A percentile compares a stretch with the other conserved stretches of the same genome.
Evolutionary conservation across 2,329 filamentous ascomycete genomes (phyloP).

Genomic region (Aureobasidium namibiae): DNA sequence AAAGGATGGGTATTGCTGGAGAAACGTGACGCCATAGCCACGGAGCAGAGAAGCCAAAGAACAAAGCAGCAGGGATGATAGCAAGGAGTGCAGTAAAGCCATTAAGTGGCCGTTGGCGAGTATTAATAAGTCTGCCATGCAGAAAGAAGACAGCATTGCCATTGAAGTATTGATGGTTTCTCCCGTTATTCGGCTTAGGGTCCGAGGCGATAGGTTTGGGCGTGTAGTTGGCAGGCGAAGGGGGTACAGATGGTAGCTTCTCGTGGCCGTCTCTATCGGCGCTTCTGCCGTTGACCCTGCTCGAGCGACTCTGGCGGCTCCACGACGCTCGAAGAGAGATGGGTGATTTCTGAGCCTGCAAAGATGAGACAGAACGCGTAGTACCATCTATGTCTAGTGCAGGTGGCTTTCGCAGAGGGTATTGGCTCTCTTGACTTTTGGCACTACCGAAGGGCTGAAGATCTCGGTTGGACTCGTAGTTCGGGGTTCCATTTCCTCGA

Average conservation of each 20-base stretch:
- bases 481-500: conserved; percentile 64
- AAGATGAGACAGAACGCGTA: background rate
- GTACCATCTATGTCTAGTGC: conserved; percentile 2
- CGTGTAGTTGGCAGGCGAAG: conserved; percentile 58
- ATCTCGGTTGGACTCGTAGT: background rate
- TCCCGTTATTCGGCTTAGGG: conserved; percentile 45
- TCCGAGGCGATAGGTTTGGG: conserved; percentile 31
- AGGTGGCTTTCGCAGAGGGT: conserved; percentile 2
- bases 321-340: conserved; percentile 38
- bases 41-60: conserved; percentile 75
- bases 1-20: conserved; percentile 79
- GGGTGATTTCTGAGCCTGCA: conserved; percentile 34
- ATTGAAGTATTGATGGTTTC: conserved; percentile 85
- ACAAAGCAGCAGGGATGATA: conserved; percentile 69
- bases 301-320: conserved; percentile 14
- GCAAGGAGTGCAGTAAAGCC: conserved; percentile 75
- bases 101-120: conserved; percentile 79
- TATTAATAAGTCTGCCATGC: conserved; percentile 80
- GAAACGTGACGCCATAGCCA: conserved; percentile 83
- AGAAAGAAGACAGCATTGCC: conserved; percentile 89
- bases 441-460: background rate
- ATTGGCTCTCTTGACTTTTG: conserved; percentile 36
- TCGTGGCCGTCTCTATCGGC: conserved; percentile 51
- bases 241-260: conserved; percentile 73
- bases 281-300: conserved; percentile 10